Percentiles rank a stretch among this genome's conserved stretches.
These are phyloP conservation scores for Miamiensis avidus DNA, from an alignment of 169 alveolate species.

Conservation along the genomic window DNA sequence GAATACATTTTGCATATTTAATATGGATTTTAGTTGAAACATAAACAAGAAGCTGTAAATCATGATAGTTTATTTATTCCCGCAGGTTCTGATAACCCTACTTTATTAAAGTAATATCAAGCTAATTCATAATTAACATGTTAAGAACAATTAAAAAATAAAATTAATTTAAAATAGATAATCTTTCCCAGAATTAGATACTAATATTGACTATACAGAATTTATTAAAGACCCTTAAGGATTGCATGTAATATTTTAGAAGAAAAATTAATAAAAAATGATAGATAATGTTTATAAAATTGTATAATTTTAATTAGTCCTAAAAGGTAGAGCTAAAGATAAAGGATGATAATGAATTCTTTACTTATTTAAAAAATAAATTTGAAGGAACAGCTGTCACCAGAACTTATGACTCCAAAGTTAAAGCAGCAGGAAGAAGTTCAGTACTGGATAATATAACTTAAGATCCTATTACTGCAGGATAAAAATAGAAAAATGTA, in stretches of 20 bases:
- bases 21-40: slow-evolving; percentile 46
- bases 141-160: too few species aligned
- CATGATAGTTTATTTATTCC: slow-evolving; percentile 57
- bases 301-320: not conserved
- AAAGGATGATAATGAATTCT: not conserved
- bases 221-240: not conserved
- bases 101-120: slow-evolving; percentile 30
- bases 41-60: slow-evolving; percentile 46
- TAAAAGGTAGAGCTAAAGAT: not conserved
- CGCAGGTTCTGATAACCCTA: slow-evolving; percentile 53
- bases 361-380: too few species aligned
- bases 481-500: too few species aligned
- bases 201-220: not conserved
- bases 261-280: too few species aligned
- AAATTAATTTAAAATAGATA: not conserved
- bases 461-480: not conserved
- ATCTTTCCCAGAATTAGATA: not conserved
- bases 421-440: not conserved
- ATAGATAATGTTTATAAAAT: not conserved
- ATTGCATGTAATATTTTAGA: not conserved
- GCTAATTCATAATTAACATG: not conserved
- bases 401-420: not conserved
- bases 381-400: not conserved
- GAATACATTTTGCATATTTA: slow-evolving; percentile 55
- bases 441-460: not conserved